Percentiles rank a stretch among this genome's conserved stretches.
These are phyloP conservation scores for Neobulgaria alba DNA, from an alignment of 2,329 filamentous ascomycete species.

Conservation along the genomic window DNA sequence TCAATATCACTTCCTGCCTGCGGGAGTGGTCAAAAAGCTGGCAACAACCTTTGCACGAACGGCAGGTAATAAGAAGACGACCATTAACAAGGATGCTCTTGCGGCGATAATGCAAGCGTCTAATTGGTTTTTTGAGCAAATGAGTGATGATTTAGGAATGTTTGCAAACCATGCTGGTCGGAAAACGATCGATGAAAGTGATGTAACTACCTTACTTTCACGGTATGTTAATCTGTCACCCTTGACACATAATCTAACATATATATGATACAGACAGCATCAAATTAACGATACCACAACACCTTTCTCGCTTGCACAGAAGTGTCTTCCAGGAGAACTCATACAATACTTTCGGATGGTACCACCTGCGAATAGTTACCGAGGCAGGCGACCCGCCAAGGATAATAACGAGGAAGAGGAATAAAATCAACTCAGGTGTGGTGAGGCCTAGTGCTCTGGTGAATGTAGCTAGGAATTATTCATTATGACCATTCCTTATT, in stretches of 20 bases:
- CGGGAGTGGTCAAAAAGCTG: constrained; percentile 63
- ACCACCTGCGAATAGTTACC: constrained; percentile 41
- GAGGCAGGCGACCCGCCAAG: constrained; percentile 26
- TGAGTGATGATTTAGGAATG: constrained; percentile 67
- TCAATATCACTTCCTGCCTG: constrained; percentile 66
- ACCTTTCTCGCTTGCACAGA: constrained; percentile 77
- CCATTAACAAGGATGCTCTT: constrained; percentile 65
- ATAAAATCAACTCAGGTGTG: no score
- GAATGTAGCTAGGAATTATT: constrained; percentile 12
- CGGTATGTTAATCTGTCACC: constrained; percentile 47
- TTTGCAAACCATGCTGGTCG: constrained; percentile 77
- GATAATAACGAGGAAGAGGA: constrained; percentile 36
- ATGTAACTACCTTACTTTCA: constrained; percentile 74
- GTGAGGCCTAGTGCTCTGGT: no score
- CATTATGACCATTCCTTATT: constrained; percentile 61
- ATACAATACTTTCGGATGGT: constrained; percentile 74
- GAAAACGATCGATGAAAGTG: constrained; percentile 78
- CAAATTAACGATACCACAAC: constrained; percentile 64
- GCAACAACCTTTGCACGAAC: constrained; percentile 63
- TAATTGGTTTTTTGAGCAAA: constrained; percentile 88
- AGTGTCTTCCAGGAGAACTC: constrained; percentile 71
- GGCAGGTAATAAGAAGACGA: constrained; percentile 55
- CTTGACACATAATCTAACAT: constrained; percentile 18
- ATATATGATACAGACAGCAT: constrained; percentile 56
- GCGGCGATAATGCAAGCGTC: constrained; percentile 70